Conservation (phyloP, 164 flowering plant genomes). For the Umbilicus rupestris region DNA sequence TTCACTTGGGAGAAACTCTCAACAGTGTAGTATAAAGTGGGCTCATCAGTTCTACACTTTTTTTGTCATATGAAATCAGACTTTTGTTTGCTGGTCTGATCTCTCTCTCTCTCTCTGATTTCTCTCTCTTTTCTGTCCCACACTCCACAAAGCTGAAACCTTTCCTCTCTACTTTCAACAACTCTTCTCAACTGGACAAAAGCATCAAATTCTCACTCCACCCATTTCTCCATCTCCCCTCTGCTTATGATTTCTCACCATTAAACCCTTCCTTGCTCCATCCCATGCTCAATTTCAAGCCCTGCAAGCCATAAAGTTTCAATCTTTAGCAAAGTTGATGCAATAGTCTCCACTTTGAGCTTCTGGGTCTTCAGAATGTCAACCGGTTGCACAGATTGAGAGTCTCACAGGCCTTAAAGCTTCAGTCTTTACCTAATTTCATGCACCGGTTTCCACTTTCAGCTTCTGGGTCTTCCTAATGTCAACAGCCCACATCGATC, state of each 20-base stretch:
- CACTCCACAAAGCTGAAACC: too few species aligned
- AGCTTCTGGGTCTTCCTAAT: constrained; percentile 15
- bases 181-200: too few species aligned
- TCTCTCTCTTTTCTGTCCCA: too few species aligned
- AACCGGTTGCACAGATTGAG: neutral
- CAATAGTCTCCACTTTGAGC: neutral
- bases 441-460: constrained; percentile 1
- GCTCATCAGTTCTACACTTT: too few species aligned
- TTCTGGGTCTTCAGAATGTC: neutral
- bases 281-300: neutral
- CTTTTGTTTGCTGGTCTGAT: too few species aligned
- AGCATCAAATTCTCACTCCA: too few species aligned
- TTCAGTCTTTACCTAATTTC: neutral
- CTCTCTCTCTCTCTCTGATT: too few species aligned
- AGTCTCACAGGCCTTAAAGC: neutral
- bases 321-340: neutral
- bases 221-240: too few species aligned
- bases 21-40: too few species aligned
- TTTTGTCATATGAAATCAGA: too few species aligned
- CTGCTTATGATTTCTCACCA: neutral
- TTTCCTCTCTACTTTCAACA: too few species aligned
- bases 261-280: neutral
- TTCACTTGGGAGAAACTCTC: too few species aligned
- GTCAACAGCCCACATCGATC: constrained; percentile 27
- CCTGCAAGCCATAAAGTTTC: neutral